Percentiles rank a stretch among this genome's conserved stretches.
Conservation (phyloP, 768 basidiomycete species). For the Mycena rosella region DNA sequence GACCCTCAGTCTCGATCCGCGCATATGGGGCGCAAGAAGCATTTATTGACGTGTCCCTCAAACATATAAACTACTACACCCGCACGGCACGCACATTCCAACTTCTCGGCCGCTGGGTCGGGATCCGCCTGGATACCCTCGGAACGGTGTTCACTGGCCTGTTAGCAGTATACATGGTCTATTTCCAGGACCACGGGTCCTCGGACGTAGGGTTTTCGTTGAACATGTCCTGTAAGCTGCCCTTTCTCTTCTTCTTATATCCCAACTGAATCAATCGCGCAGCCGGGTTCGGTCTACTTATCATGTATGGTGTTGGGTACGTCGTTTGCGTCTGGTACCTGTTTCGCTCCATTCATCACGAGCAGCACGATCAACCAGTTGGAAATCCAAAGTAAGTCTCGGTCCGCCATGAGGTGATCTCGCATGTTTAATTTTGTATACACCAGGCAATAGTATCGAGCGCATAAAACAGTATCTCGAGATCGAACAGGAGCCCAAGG, state of each 20-base stretch:
- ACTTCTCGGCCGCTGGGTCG: slow-evolving; percentile 62
- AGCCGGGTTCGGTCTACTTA: slow-evolving; percentile 68
- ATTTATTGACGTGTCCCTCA: slow-evolving; percentile 59
- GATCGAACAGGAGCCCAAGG: slow-evolving; percentile 68
- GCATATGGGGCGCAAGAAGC: slow-evolving; percentile 71
- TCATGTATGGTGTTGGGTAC: slow-evolving; percentile 61
- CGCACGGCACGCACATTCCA: slow-evolving; percentile 62
- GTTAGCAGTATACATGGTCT: slow-evolving; percentile 69
- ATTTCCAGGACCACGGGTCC: slow-evolving; percentile 55
- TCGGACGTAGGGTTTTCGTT: slow-evolving; percentile 65
- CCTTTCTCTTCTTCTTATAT: slow-evolving; percentile 48
- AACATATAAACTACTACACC: slow-evolving; percentile 67
- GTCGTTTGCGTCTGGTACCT: background rate
- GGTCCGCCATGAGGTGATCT: background rate
- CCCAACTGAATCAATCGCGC: slow-evolving; percentile 37
- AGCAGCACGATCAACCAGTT: slow-evolving; percentile 53
- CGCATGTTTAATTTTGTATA: slow-evolving; percentile 46
- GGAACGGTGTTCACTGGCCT: slow-evolving; percentile 67
- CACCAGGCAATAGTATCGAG: slow-evolving; percentile 63
- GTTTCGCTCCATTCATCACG: background rate
- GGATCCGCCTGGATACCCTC: slow-evolving; percentile 68
- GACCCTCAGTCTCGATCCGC: slow-evolving; percentile 67
- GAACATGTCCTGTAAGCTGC: slow-evolving; percentile 59
- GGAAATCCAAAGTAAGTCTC: slow-evolving; percentile 57
- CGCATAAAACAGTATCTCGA: slow-evolving; percentile 77